Conservation (phyloP, 805 yeast genomes). For the Starmerella apis region DNA sequence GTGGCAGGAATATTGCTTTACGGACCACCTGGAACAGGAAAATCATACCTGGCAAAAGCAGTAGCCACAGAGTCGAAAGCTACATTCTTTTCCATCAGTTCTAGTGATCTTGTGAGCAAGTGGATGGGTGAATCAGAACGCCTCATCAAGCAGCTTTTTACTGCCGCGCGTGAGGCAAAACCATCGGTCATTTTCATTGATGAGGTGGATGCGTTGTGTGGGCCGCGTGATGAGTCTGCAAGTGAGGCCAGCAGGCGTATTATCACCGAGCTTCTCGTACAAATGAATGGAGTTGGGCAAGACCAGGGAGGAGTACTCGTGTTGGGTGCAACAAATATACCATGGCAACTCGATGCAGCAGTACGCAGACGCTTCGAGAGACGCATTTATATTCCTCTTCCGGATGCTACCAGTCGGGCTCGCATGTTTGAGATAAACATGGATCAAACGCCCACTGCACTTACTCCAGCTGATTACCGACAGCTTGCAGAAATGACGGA, state of each 20-base stretch:
- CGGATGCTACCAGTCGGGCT: conserved; percentile 85
- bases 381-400: conserved; percentile 88
- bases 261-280: conserved; percentile 89
- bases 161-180: conserved; percentile 91
- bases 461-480: conserved; percentile 62
- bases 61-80: conserved; percentile 98
- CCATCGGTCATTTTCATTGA: conserved; percentile 95
- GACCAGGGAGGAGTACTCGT: conserved; percentile 88
- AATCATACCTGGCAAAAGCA: conserved; percentile 91
- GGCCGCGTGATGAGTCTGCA: conserved; percentile 96
- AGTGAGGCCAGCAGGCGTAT: conserved; percentile 93
- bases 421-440: conserved; percentile 91
- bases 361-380: conserved; percentile 92
- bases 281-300: conserved; percentile 98
- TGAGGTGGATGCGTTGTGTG: conserved; percentile 96
- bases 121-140: conserved; percentile 99
- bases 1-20: conserved; percentile 78
- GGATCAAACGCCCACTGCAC: conserved; percentile 75
- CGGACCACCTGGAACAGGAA: conserved; percentile 98
- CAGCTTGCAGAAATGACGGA: conserved; percentile 85
- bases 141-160: conserved; percentile 84
- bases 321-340: conserved; percentile 94
- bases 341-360: conserved; percentile 98
- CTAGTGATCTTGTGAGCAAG: conserved; percentile 88
- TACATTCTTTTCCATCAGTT: conserved; percentile 91